Evolutionary conservation across 495 filamentous ascomycete species (phyloP).

Genomic region (Penicillium turbatum): DNA sequence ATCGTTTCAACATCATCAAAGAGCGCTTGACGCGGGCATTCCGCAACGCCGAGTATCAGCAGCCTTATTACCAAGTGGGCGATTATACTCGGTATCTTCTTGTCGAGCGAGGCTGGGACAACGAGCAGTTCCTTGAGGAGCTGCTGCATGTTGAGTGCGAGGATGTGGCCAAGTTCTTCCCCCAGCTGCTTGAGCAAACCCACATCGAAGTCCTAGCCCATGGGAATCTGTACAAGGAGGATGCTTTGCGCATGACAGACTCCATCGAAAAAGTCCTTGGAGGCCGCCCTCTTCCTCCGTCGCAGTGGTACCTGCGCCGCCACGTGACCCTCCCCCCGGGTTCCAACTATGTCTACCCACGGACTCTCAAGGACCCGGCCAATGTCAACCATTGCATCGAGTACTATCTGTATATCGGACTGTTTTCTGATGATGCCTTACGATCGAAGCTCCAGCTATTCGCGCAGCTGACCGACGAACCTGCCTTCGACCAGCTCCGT

Average conservation of each 20-base stretch:
- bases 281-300: slow-evolving; percentile 66
- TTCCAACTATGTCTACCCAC: slow-evolving; percentile 76
- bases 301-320: slow-evolving; percentile 75
- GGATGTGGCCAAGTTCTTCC: slow-evolving; percentile 73
- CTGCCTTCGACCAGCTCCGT: slow-evolving; percentile 86
- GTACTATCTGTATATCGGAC: slow-evolving; percentile 78
- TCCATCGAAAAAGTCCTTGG: slow-evolving; percentile 76
- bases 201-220: slow-evolving; percentile 87
- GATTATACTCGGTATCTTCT: slow-evolving; percentile 78
- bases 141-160: slow-evolving; percentile 67
- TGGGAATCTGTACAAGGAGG: slow-evolving; percentile 94
- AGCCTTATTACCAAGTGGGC: slow-evolving; percentile 87
- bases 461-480: slow-evolving; percentile 90
- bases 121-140: slow-evolving; percentile 76
- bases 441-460: slow-evolving; percentile 76
- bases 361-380: slow-evolving; percentile 74
- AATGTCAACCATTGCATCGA: slow-evolving; percentile 98
- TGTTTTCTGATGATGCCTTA: slow-evolving; percentile 59
- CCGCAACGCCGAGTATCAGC: slow-evolving; percentile 80
- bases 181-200: slow-evolving; percentile 73
- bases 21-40: slow-evolving; percentile 72
- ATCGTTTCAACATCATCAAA: slow-evolving; percentile 88
- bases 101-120: slow-evolving; percentile 70
- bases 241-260: slow-evolving; percentile 81
- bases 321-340: slow-evolving; percentile 75